phyloP scores from a whole-genome alignment of 2,329 filamentous ascomycete genomes.

The Talaromyces verruculosus region DNA sequence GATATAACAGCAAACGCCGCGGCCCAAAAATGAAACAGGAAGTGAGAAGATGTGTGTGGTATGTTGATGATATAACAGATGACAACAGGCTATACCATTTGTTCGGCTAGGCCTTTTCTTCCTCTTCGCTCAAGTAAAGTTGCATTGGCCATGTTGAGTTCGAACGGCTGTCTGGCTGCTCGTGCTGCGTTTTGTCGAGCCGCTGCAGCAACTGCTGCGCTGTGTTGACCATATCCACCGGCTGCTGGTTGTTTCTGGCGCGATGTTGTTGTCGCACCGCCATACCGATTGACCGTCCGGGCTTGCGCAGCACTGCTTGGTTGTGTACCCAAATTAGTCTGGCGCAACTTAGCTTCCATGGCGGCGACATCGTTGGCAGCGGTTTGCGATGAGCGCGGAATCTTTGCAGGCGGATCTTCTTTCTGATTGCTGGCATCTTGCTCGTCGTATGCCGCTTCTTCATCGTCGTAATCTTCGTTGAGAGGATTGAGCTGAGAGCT shows the following conservation, averaged over 20 bases:
- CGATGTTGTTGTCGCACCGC: constrained; percentile 29
- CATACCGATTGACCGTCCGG: constrained; percentile 46
- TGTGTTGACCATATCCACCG: constrained; percentile 84
- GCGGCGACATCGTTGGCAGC: constrained; percentile 62
- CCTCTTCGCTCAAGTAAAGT: constrained; percentile 74
- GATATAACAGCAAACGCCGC: not conserved
- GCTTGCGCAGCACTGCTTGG: constrained; percentile 62
- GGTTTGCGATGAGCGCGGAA: constrained; percentile 60
- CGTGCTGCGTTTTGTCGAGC: constrained; percentile 76
- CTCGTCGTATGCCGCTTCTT: constrained; percentile 54
- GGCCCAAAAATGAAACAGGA: not conserved
- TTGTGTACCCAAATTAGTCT: constrained; percentile 68
- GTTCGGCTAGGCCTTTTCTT: constrained; percentile 37
- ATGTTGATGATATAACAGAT: not conserved
- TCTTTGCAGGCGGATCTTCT: constrained; percentile 56
- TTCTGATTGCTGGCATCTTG: constrained; percentile 33
- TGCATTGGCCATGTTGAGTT: constrained; percentile 86
- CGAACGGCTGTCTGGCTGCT: constrained; percentile 78
- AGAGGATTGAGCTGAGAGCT: constrained; percentile 62
- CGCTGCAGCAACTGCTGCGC: constrained; percentile 76
- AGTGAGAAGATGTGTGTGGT: not conserved
- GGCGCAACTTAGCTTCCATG: constrained; percentile 84
- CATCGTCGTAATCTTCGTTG: constrained; percentile 63
- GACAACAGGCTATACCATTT: constrained; percentile 10
- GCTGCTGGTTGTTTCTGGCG: constrained; percentile 52